Conservation (phyloP, 441 rosid species). For the Eutrema salsugineum region DNA sequence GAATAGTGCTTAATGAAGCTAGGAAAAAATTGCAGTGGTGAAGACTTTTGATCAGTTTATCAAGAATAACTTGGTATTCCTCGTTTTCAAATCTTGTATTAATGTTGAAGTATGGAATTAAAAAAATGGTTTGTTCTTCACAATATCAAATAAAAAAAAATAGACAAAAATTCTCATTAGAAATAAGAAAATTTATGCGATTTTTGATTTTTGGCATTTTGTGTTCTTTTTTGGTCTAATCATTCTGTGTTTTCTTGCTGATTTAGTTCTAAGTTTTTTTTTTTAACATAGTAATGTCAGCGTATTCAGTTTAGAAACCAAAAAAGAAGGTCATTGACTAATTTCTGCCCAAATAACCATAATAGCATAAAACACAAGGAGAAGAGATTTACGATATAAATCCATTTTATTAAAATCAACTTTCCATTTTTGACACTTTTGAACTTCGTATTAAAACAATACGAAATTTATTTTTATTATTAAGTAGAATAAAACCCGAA, state of each 20-base stretch:
- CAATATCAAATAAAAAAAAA: background rate
- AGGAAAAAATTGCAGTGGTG: background rate
- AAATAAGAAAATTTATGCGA: background rate
- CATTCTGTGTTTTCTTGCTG: background rate
- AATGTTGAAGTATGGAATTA: too few relatives aligned
- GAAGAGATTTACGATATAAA: background rate
- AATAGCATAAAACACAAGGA: background rate
- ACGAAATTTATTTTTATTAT: background rate
- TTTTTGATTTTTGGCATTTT: background rate
- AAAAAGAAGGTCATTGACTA: too few relatives aligned
- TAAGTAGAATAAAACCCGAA: background rate
- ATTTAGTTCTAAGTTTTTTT: too few relatives aligned
- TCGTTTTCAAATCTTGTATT: background rate
- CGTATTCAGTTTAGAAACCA: too few relatives aligned
- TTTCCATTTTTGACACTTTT: background rate
- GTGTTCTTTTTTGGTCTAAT: too few relatives aligned
- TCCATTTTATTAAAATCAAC: conserved; percentile 1
- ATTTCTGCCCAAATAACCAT: background rate
- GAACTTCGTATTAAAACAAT: background rate
- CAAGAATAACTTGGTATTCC: background rate
- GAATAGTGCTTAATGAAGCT: background rate
- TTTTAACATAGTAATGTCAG: too few relatives aligned
- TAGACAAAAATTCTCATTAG: background rate
- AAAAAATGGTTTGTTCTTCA: background rate
- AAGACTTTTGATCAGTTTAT: background rate